These are phyloP conservation scores for Cudoniella acicularis DNA, from an alignment of 495 filamentous ascomycete genomes.

Conservation along the genomic window DNA sequence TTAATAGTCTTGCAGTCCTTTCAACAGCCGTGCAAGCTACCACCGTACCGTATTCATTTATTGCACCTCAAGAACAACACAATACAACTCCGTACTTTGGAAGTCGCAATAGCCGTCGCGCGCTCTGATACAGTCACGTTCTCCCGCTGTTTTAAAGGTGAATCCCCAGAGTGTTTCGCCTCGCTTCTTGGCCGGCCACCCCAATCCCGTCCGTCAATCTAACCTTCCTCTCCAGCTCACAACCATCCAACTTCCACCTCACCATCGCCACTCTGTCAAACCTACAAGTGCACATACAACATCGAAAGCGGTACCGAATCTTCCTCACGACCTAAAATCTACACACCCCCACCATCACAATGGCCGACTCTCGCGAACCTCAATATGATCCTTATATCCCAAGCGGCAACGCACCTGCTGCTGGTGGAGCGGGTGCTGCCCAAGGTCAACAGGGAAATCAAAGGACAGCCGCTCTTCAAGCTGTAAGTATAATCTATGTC, in stretches of 20 bases:
- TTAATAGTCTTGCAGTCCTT: neutral
- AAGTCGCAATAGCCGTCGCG: too few relatives aligned
- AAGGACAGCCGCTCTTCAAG: conserved; percentile 28
- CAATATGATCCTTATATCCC: conserved; percentile 32
- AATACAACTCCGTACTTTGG: too few relatives aligned
- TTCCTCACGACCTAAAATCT: neutral
- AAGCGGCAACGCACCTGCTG: conserved; percentile 10
- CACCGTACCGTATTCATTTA: too few relatives aligned
- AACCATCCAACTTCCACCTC: neutral
- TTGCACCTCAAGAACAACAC: too few relatives aligned
- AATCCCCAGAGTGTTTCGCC: neutral
- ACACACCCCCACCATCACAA: conserved; percentile 10
- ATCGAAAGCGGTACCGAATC: neutral
- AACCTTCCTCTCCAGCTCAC: neutral
- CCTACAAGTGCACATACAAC: neutral
- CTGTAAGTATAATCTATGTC: conserved; percentile 22
- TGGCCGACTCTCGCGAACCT: conserved; percentile 18
- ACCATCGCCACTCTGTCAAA: neutral
- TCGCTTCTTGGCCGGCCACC: neutral
- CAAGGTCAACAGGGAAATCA: conserved; percentile 21
- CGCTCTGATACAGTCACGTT: neutral
- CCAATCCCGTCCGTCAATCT: neutral
- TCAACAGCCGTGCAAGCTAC: neutral
- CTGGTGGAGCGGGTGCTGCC: conserved; percentile 17
- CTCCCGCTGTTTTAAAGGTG: neutral